These are phyloP conservation scores for Phytophthora fragariaefolia DNA, from an alignment of 352 stramenopile genomes.

Conservation along the genomic window DNA sequence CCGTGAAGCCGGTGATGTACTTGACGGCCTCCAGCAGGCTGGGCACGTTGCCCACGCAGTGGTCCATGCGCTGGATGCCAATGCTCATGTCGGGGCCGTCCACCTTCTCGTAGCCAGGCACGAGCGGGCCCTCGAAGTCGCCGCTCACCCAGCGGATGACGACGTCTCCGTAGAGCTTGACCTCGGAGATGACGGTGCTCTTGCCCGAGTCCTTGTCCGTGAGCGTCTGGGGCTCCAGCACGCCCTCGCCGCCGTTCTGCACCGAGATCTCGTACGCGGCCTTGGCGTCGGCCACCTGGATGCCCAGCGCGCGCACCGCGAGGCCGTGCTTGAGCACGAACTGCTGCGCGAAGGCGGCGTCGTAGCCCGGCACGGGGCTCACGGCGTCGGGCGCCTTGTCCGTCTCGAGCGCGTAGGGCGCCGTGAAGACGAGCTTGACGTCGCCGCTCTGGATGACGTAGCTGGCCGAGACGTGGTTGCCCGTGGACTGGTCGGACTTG, in stretches of 20 bases:
- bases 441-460: constrained; percentile 88
- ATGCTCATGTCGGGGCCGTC: constrained; percentile 61
- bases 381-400: constrained; percentile 58
- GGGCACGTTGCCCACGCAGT: constrained; percentile 92
- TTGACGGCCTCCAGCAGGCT: constrained; percentile 87
- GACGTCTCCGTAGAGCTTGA: constrained; percentile 90
- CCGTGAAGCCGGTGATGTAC: constrained; percentile 82
- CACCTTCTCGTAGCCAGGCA: constrained; percentile 79
- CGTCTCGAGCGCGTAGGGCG: constrained; percentile 82
- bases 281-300: constrained; percentile 80
- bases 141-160: constrained; percentile 89
- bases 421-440: constrained; percentile 89
- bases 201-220: constrained; percentile 70
- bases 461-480: constrained; percentile 86
- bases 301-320: constrained; percentile 78
- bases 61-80: constrained; percentile 89
- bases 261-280: constrained; percentile 83
- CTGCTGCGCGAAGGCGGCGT: constrained; percentile 68
- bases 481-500: constrained; percentile 89
- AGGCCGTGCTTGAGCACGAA: constrained; percentile 88
- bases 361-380: constrained; percentile 69
- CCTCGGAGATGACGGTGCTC: constrained; percentile 69
- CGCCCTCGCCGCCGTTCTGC: constrained; percentile 68
- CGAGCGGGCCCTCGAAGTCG: constrained; percentile 74
- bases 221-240: constrained; percentile 62